phyloP scores from a whole-genome alignment of 768 basidiomycete species.

The Suillus decipiens region DNA sequence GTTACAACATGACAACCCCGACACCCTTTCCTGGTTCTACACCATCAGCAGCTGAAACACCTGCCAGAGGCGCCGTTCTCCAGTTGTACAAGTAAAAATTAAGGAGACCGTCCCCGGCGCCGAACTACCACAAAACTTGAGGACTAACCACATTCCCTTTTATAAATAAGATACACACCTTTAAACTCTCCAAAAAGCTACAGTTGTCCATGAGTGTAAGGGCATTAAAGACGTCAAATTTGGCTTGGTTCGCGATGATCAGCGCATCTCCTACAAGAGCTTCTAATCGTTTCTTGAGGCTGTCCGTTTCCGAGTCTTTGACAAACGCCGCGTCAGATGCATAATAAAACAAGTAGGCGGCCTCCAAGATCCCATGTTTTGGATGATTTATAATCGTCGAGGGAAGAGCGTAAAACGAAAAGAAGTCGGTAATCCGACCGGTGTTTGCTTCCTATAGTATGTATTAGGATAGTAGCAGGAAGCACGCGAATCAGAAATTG shows the following conservation, averaged over 20 bases:
- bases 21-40: slow-evolving; percentile 73
- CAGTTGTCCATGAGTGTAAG: slow-evolving; percentile 95
- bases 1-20: slow-evolving; percentile 90
- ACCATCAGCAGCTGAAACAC: slow-evolving; percentile 54
- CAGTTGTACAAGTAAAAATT: slow-evolving; percentile 97
- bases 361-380: slow-evolving; percentile 78
- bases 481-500: slow-evolving; percentile 15
- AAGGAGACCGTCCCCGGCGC: slow-evolving; percentile 87
- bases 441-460: slow-evolving; percentile 71
- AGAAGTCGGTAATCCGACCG: slow-evolving; percentile 88
- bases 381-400: slow-evolving; percentile 83
- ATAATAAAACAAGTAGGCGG: slow-evolving; percentile 96
- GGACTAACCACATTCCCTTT: not conserved
- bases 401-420: slow-evolving; percentile 96
- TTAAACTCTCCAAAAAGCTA: slow-evolving; percentile 77
- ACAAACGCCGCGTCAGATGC: slow-evolving; percentile 77
- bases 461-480: slow-evolving; percentile 6
- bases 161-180: slow-evolving; percentile 47
- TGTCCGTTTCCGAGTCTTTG: slow-evolving; percentile 60
- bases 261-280: slow-evolving; percentile 79
- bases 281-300: slow-evolving; percentile 68
- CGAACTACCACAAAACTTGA: slow-evolving; percentile 60
- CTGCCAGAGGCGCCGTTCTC: slow-evolving; percentile 80
- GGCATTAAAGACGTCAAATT: slow-evolving; percentile 97
- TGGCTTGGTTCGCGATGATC: slow-evolving; percentile 75